Evolutionary conservation across 2,329 filamentous ascomycete genomes (phyloP).

Genomic region (Alternaria incomplexa): DNA sequence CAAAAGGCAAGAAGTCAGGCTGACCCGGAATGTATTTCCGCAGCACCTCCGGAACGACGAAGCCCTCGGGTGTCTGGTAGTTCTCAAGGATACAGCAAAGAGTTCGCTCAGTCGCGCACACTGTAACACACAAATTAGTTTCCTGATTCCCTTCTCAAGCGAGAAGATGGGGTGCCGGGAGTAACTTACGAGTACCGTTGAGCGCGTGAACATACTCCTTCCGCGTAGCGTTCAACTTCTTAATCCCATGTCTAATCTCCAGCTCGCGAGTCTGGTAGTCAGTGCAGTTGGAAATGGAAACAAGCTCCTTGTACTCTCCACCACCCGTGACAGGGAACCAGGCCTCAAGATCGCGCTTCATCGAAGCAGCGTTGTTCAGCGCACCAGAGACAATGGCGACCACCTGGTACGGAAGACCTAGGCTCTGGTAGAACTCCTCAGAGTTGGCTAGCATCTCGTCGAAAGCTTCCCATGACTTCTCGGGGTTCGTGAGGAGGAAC

Average conservation of each 20-base stretch:
- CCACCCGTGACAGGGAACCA: constrained; percentile 66
- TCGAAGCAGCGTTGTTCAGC: constrained; percentile 58
- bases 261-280: constrained; percentile 95
- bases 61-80: constrained; percentile 85
- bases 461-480: constrained; percentile 86
- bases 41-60: constrained; percentile 45
- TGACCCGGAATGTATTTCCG: constrained; percentile 79
- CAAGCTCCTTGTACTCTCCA: constrained; percentile 97
- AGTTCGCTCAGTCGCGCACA: constrained; percentile 89
- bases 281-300: constrained; percentile 97
- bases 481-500: constrained; percentile 70
- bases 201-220: constrained; percentile 96
- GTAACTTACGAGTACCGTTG: constrained; percentile 67
- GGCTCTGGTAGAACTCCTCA: constrained; percentile 92
- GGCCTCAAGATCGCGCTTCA: constrained; percentile 95
- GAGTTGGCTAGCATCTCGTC: constrained; percentile 90
- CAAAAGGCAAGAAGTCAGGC: constrained; percentile 87
- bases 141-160: background rate
- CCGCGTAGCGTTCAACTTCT: constrained; percentile 73
- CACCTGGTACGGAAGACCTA: constrained; percentile 88
- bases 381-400: constrained; percentile 96
- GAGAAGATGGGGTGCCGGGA: background rate
- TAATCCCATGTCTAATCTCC: constrained; percentile 88
- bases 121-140: constrained; percentile 21
- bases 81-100: constrained; percentile 96